Conservation (phyloP, 2,329 filamentous ascomycete genomes). For the Penicillium expansum region DNA sequence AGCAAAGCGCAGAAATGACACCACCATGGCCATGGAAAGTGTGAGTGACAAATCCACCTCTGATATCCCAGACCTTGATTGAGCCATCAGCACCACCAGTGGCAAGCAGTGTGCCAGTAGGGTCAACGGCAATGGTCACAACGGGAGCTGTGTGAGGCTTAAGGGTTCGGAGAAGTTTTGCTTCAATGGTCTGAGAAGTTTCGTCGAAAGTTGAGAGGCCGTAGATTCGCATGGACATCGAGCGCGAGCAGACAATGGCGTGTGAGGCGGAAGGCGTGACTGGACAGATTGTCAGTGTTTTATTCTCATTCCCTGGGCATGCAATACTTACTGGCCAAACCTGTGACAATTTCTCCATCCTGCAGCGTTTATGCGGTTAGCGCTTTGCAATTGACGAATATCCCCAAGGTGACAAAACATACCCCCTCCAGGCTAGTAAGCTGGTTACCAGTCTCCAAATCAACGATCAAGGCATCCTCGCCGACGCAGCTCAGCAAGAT, state of each 20-base stretch:
- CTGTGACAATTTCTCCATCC: conserved; percentile 61
- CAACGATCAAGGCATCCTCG: conserved; percentile 84
- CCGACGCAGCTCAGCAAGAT: conserved; percentile 86
- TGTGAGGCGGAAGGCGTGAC: conserved; percentile 87
- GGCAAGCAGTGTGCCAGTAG: conserved; percentile 82
- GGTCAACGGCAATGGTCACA: conserved; percentile 78
- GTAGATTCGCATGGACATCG: conserved; percentile 93
- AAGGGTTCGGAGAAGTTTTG: conserved; percentile 71
- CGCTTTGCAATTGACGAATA: conserved; percentile 4
- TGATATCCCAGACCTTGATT: conserved; percentile 96
- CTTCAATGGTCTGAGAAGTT: conserved; percentile 58
- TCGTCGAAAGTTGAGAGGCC: conserved; percentile 60
- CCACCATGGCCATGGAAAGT: conserved; percentile 92
- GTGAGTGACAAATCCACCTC: conserved; percentile 85
- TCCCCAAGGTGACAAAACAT: conserved; percentile 36
- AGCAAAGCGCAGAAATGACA: conserved; percentile 83
- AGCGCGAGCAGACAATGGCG: conserved; percentile 86
- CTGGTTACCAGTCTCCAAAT: conserved; percentile 77
- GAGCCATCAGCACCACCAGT: conserved; percentile 91
- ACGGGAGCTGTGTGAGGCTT: conserved; percentile 92
- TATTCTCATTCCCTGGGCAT: background rate
- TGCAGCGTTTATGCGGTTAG: conserved; percentile 34
- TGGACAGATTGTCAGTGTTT: conserved; percentile 35
- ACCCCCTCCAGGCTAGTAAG: conserved; percentile 86
- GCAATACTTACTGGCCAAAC: conserved; percentile 41